phyloP scores from a whole-genome alignment of 2,329 filamentous ascomycete genomes.

The Dactylellina sp. region DNA sequence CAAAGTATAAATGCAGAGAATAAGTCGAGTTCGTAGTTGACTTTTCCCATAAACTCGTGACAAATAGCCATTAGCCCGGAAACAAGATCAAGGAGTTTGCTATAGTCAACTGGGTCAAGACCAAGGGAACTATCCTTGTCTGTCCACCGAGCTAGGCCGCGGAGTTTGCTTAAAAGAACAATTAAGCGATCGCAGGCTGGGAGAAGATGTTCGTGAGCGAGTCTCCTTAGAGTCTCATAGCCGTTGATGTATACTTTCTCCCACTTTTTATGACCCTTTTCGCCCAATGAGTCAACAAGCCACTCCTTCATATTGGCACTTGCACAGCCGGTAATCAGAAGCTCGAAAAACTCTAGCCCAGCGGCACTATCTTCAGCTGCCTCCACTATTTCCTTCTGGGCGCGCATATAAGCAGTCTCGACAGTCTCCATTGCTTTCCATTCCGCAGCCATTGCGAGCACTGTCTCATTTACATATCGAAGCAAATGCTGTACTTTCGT shows the following conservation, averaged over 20 bases:
- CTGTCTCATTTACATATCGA: constrained; percentile 83
- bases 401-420: constrained; percentile 81
- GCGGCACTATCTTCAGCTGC: constrained; percentile 58
- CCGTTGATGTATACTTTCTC: constrained; percentile 85
- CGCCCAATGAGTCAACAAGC: constrained; percentile 83
- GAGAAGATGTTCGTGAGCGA: constrained; percentile 88
- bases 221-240: constrained; percentile 78
- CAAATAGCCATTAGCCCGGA: constrained; percentile 59
- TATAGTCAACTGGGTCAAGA: constrained; percentile 60
- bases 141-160: constrained; percentile 79
- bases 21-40: constrained; percentile 60
- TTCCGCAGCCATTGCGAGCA: constrained; percentile 81
- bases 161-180: constrained; percentile 83
- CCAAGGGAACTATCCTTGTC: constrained; percentile 61
- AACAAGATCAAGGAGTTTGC: constrained; percentile 60
- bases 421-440: constrained; percentile 86
- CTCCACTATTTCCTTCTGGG: constrained; percentile 78
- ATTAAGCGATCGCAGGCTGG: constrained; percentile 86
- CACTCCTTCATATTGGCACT: constrained; percentile 78
- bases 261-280: constrained; percentile 94
- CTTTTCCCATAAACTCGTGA: constrained; percentile 60
- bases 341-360: constrained; percentile 60
- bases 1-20: constrained; percentile 60
- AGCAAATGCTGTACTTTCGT: constrained; percentile 88
- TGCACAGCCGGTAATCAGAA: constrained; percentile 60